A percentile compares a stretch with the other conserved stretches of the same genome.
Evolutionary conservation across 768 basidiomycete genomes (phyloP).

Genomic region (Cubamyces sp.): DNA sequence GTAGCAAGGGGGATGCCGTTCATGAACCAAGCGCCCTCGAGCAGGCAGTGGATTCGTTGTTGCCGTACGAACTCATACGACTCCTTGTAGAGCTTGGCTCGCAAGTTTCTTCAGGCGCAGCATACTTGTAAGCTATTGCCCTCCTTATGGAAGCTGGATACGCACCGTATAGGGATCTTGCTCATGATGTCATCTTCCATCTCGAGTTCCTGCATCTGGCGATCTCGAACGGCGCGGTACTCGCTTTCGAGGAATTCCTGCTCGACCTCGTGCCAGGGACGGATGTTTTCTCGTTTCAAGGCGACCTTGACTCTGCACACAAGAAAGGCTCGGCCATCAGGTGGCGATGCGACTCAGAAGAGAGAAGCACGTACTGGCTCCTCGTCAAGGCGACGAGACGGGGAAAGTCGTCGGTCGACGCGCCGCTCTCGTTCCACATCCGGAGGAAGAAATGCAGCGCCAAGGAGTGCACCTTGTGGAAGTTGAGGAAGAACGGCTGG

Average conservation of each 20-base stretch:
- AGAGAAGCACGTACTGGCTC: slow-evolving; percentile 64
- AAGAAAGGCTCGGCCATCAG: slow-evolving; percentile 3
- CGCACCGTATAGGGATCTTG: slow-evolving; percentile 85
- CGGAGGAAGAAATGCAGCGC: slow-evolving; percentile 87
- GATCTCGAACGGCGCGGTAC: slow-evolving; percentile 82
- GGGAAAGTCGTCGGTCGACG: slow-evolving; percentile 73
- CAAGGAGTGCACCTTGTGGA: slow-evolving; percentile 78
- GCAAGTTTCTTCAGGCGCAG: slow-evolving; percentile 61
- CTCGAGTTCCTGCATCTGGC: slow-evolving; percentile 91
- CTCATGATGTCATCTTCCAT: slow-evolving; percentile 84
- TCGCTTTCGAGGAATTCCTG: slow-evolving; percentile 79
- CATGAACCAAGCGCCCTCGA: slow-evolving; percentile 93
- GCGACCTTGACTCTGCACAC: slow-evolving; percentile 71
- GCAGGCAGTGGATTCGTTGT: slow-evolving; percentile 85
- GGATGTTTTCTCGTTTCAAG: slow-evolving; percentile 70
- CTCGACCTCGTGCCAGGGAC: slow-evolving; percentile 85
- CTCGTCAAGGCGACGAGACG: slow-evolving; percentile 78
- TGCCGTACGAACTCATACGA: slow-evolving; percentile 88
- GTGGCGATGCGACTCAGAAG: not conserved
- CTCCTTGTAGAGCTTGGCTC: slow-evolving; percentile 85
- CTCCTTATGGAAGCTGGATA: slow-evolving; percentile 1
- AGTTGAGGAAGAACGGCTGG: slow-evolving; percentile 87
- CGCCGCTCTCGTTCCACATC: slow-evolving; percentile 90
- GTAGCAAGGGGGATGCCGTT: slow-evolving; percentile 62
- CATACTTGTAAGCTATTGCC: not conserved